Percentiles rank a stretch among this genome's conserved stretches.
phyloP scores from a whole-genome alignment of 83 land plant species.

The Thuja plicata region DNA sequence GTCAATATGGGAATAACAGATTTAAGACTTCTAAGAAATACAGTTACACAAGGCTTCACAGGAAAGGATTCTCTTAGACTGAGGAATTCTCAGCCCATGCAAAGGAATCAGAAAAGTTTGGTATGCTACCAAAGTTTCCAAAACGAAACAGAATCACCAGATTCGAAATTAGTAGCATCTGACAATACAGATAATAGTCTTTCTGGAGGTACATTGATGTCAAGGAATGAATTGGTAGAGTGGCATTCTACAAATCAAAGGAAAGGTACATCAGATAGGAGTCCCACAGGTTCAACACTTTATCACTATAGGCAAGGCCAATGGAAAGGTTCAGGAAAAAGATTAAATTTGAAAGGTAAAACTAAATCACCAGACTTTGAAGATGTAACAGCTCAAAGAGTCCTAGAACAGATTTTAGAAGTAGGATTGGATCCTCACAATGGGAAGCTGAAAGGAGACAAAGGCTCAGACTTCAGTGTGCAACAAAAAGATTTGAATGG shows the following conservation, averaged over 20 bases:
- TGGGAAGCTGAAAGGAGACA: neutral
- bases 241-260: neutral
- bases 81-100: neutral
- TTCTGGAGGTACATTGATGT: neutral
- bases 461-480: neutral
- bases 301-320: neutral
- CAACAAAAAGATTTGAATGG: too few relatives aligned
- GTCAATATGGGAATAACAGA: neutral
- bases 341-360: neutral
- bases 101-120: neutral
- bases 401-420: neutral
- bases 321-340: neutral
- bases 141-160: neutral
- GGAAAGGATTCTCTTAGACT: neutral
- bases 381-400: neutral
- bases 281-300: neutral
- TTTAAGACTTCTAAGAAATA: neutral
- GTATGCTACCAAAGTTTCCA: neutral
- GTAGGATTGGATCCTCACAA: neutral
- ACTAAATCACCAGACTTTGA: neutral
- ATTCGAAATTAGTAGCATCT: neutral
- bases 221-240: neutral
- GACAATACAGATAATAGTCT: neutral
- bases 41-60: neutral
- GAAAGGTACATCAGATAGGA: neutral